Percentiles rank a stretch among this genome's conserved stretches.
phyloP scores from a whole-genome alignment of 768 basidiomycete species.

The Trametes villosa region DNA sequence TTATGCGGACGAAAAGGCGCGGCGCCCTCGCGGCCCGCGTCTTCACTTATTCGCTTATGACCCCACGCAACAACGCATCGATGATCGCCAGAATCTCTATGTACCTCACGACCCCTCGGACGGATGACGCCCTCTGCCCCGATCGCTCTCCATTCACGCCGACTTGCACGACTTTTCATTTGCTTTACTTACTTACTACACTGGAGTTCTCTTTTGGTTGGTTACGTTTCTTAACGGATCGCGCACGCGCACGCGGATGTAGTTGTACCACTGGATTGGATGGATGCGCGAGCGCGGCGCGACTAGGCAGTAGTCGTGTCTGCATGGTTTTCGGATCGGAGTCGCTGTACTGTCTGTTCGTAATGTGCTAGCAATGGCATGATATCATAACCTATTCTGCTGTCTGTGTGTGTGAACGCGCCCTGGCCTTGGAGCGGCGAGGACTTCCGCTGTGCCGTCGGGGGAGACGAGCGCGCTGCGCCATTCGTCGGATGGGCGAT shows the following conservation, averaged over 20 bases:
- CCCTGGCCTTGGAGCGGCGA: too few species aligned
- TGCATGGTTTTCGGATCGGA: conserved; percentile 1
- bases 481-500: too few species aligned
- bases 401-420: too few species aligned
- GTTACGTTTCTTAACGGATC: conserved; percentile 11
- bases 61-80: conserved; percentile 4
- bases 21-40: conserved; percentile 6
- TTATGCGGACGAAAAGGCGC: conserved; percentile 19
- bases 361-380: conserved; percentile 19
- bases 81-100: conserved; percentile 17
- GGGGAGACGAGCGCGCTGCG: too few species aligned
- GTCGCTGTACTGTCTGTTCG: conserved; percentile 13
- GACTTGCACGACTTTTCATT: background rate
- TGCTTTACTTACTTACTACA: too few species aligned
- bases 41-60: conserved; percentile 14
- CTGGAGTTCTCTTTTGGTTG: conserved; percentile 4
- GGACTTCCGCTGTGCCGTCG: too few species aligned
- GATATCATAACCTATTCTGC: background rate
- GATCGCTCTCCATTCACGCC: background rate
- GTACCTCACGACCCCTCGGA: conserved; percentile 6
- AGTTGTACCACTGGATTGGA: conserved; percentile 12
- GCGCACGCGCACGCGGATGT: conserved; percentile 15
- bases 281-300: conserved; percentile 2
- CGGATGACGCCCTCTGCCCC: conserved; percentile 10
- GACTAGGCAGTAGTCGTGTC: conserved; percentile 18